Evolutionary conservation across 345 rosid genomes (phyloP).

Genomic region (Raphanus raphanistrum): DNA sequence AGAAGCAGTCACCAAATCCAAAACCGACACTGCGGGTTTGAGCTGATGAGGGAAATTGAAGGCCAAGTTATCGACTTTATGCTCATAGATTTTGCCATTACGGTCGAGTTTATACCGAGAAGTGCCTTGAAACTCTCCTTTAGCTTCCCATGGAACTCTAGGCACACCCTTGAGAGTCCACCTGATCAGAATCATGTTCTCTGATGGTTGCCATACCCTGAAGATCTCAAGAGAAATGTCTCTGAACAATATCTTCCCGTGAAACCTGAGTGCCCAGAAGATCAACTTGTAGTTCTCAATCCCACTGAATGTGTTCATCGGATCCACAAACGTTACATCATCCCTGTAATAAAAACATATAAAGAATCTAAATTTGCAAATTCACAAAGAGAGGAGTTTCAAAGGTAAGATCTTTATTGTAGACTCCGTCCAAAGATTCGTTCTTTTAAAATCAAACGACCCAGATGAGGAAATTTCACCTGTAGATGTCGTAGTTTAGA

Average conservation of each 20-base stretch:
- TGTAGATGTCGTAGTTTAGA: constrained; percentile 87
- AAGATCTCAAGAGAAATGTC: constrained; percentile 78
- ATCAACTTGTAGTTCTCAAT: constrained; percentile 81
- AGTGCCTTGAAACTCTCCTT: constrained; percentile 25
- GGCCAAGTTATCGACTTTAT: constrained; percentile 87
- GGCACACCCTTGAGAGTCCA: constrained; percentile 92
- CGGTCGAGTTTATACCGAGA: constrained; percentile 89
- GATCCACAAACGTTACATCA: constrained; percentile 83
- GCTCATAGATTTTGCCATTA: constrained; percentile 87
- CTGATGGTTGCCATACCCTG: constrained; percentile 97
- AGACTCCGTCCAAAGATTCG: constrained; percentile 13
- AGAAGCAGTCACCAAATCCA: constrained; percentile 80
- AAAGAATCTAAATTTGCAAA: not conserved
- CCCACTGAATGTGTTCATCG: constrained; percentile 77
- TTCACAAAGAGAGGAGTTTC: constrained; percentile 15
- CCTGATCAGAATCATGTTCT: constrained; percentile 84
- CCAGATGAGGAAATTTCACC: constrained; percentile 53
- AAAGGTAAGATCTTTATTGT: constrained; percentile 14
- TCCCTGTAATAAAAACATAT: constrained; percentile 51
- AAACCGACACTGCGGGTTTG: constrained; percentile 73
- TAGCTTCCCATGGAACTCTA: constrained; percentile 43
- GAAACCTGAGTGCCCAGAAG: constrained; percentile 93
- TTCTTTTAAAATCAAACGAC: not conserved
- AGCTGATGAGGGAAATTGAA: constrained; percentile 83
- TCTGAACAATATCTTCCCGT: constrained; percentile 80